Conservation (phyloP, 768 basidiomycete genomes). For the Ephemerocybe angulata region DNA sequence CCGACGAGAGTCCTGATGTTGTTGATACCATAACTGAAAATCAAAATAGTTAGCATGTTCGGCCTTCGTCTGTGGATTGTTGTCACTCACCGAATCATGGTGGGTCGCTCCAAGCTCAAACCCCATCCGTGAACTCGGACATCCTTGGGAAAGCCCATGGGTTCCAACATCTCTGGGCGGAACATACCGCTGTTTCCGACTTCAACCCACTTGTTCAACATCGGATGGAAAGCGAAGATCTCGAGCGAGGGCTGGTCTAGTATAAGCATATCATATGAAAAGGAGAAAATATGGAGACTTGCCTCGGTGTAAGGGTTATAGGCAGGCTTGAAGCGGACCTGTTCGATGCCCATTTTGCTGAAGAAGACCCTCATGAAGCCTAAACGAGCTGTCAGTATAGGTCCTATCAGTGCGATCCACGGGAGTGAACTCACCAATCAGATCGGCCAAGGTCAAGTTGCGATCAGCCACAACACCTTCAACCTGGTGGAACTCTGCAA, state of each 20-base stretch:
- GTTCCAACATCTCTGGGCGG: constrained; percentile 98
- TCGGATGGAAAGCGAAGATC: constrained; percentile 97
- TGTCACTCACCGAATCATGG: constrained; percentile 87
- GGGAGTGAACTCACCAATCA: constrained; percentile 67
- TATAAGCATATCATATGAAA: background rate
- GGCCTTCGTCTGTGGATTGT: background rate
- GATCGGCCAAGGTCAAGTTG: constrained; percentile 86
- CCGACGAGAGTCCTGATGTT: constrained; percentile 97
- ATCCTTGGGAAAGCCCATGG: constrained; percentile 97
- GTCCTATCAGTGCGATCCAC: background rate
- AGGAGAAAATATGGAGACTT: constrained; percentile 24
- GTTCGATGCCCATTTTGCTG: constrained; percentile 93
- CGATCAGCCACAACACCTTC: constrained; percentile 98
- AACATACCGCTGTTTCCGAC: constrained; percentile 99
- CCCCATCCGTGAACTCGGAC: constrained; percentile 98
- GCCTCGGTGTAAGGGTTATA: constrained; percentile 99
- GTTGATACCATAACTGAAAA: constrained; percentile 84
- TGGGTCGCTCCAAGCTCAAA: constrained; percentile 88
- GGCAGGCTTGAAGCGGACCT: constrained; percentile 95
- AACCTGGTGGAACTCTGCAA: constrained; percentile 99
- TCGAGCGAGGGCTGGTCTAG: constrained; percentile 82
- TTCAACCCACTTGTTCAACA: constrained; percentile 93
- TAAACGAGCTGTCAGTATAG: constrained; percentile 23
- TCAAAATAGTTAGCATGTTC: background rate
- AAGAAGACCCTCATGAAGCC: constrained; percentile 99